phyloP scores from a whole-genome alignment of 1,284 basidiomycete genomes.

The Pseudozyma pruni region DNA sequence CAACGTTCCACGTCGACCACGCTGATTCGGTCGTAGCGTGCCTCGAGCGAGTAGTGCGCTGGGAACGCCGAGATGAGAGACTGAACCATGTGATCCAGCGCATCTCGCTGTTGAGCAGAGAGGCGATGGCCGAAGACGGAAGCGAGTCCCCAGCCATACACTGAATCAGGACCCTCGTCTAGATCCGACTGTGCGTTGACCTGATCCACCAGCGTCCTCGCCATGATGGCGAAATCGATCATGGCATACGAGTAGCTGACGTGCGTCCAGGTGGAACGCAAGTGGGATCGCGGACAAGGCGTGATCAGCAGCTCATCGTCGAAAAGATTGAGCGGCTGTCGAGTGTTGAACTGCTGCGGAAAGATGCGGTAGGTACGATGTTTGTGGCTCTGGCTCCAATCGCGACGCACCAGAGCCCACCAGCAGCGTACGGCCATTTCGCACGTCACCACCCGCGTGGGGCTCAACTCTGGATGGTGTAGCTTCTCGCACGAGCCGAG shows the following conservation, averaged over 20 bases:
- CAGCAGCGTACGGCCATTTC: slow-evolving; percentile 45
- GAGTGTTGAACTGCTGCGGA: slow-evolving; percentile 33
- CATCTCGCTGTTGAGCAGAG: slow-evolving; percentile 17
- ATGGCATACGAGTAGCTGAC: slow-evolving; percentile 38
- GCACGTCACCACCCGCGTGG: slow-evolving; percentile 10
- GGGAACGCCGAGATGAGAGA: slow-evolving; percentile 31
- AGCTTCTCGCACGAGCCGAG: slow-evolving; percentile 24
- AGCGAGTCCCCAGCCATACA: slow-evolving; percentile 21
- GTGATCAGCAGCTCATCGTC: slow-evolving; percentile 32
- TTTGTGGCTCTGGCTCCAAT: slow-evolving; percentile 36
- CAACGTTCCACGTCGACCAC: slow-evolving; percentile 37
- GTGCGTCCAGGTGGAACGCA: slow-evolving; percentile 38
- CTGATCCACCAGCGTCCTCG: slow-evolving; percentile 35
- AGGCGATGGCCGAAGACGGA: slow-evolving; percentile 39
- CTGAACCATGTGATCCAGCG: slow-evolving; percentile 37
- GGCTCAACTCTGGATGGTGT: slow-evolving; percentile 4
- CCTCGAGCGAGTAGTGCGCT: slow-evolving; percentile 42
- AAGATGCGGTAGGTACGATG: slow-evolving; percentile 34
- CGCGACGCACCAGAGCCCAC: slow-evolving; percentile 40
- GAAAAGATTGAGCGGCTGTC: slow-evolving; percentile 37
- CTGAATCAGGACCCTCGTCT: slow-evolving; percentile 19
- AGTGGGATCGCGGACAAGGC: slow-evolving; percentile 26
- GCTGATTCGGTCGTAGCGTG: slow-evolving; percentile 21
- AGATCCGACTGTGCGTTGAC: slow-evolving; percentile 30
- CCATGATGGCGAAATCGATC: slow-evolving; percentile 38